Evolutionary conservation across 805 yeast genomes (phyloP), one percentile per base, ranked within the genome.

Genomic region (Blastobotrys parvus): DNA sequence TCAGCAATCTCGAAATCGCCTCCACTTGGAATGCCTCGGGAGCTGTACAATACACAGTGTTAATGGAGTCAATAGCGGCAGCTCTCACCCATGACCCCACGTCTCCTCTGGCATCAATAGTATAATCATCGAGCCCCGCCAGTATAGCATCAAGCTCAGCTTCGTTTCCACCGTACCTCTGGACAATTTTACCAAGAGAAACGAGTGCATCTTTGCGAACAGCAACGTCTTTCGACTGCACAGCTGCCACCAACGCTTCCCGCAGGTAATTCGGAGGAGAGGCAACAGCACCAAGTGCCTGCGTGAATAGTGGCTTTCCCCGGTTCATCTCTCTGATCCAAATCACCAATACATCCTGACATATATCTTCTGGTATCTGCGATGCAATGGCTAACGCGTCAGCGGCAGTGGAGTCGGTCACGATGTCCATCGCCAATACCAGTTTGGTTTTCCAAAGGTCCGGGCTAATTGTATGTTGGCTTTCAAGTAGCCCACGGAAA

Each of bases 71-170:
- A 2, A 82, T 57, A 1, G 80, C 66, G 0, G 80, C 70, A 1
- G 57, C 49, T 38, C 97, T 65, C 1, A 87, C 73, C 52, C 77
- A 72, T 38, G 85, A 75, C 2, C 97, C 97, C n/a, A 88, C 89
- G 63, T 89, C 97, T 7, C 97, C 97, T 55, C 85, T 82, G 21
- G 76, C 75, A 0, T 90, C 83, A 2, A 74, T 64, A 0, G 94
- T 76, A 58, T 88, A 87, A 53, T 89, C 96, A 48, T 81, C 80
- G 11, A 90, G 60, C 27, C 75, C 72, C 1, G 48, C 50, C 1
- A 71, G 35, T 3, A 70, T 27, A n/a, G 19, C 10, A 17, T 22
- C 30, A 11, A 21, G 15, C 5, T 21, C 38, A 15, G 16, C n/a
- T 11, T 10, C 19, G 18, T 13, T 21, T 11, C 38, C 29, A 17